These are phyloP conservation scores for Lasiosphaeria hispida DNA, from an alignment of 495 filamentous ascomycete species.

Conservation along the genomic window DNA sequence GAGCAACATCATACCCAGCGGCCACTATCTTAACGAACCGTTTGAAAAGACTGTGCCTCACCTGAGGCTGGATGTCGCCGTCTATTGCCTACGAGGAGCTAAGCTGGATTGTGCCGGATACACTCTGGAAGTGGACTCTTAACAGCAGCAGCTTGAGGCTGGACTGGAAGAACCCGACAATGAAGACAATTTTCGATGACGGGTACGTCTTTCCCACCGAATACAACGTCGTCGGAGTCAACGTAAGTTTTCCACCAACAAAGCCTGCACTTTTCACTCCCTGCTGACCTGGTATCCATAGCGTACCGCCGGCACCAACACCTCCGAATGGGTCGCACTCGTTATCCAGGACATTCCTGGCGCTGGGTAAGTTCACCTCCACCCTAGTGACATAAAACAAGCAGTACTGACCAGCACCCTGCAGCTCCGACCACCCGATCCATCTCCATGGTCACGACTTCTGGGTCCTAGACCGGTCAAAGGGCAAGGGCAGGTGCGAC, in stretches of 20 bases:
- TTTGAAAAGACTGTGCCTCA: slow-evolving; percentile 30
- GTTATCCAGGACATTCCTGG: slow-evolving; percentile 21
- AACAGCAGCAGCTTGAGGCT: slow-evolving; percentile 31
- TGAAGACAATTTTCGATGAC: slow-evolving; percentile 23
- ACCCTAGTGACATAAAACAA: background rate
- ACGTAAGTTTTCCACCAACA: background rate
- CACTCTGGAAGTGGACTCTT: slow-evolving; percentile 37
- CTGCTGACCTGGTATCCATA: background rate
- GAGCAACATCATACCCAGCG: slow-evolving; percentile 22
- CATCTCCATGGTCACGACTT: slow-evolving; percentile 28
- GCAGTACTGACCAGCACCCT: background rate
- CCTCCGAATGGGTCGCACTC: slow-evolving; percentile 20
- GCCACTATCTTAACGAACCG: slow-evolving; percentile 30
- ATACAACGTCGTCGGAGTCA: slow-evolving; percentile 32
- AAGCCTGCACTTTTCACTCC: background rate
- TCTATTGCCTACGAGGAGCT: slow-evolving; percentile 20
- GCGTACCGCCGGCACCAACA: background rate
- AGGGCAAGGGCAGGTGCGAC: background rate
- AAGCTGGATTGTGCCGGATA: slow-evolving; percentile 9
- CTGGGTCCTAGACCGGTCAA: slow-evolving; percentile 19
- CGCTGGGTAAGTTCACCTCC: slow-evolving; percentile 5
- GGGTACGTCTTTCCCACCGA: slow-evolving; percentile 30
- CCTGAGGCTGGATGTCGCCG: slow-evolving; percentile 29
- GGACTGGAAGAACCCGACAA: slow-evolving; percentile 35
- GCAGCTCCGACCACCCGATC: slow-evolving; percentile 25